These are phyloP conservation scores for Dillenia turbinata DNA, from an alignment of 164 flowering plant species.

Conservation along the genomic window DNA sequence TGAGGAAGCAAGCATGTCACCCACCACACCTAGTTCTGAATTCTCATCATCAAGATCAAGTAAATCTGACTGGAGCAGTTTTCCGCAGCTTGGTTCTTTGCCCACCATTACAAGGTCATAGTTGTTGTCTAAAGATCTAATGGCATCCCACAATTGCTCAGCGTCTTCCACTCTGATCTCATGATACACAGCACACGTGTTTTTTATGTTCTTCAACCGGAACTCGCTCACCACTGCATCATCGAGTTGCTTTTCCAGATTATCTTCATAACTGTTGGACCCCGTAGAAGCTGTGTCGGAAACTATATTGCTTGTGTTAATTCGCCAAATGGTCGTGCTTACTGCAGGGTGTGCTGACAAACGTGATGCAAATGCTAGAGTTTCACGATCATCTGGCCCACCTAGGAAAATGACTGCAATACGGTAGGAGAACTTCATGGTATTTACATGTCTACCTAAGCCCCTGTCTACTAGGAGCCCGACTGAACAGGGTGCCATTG, in stretches of 20 bases:
- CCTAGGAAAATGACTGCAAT: constrained; percentile 17
- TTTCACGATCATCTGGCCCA: constrained; percentile 27
- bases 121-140: constrained; percentile 6
- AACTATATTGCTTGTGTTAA: background rate
- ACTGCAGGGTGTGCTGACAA: constrained; percentile 16
- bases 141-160: constrained; percentile 1
- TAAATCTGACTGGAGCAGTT: no score
- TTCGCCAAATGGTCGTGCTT: constrained; percentile 4
- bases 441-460: no score
- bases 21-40: background rate
- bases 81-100: background rate
- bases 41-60: background rate
- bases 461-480: constrained; percentile 16
- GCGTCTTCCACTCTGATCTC: constrained; percentile 13
- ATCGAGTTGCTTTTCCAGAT: no score
- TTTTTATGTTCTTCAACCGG: background rate
- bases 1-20: background rate
- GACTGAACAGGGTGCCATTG: constrained; percentile 15
- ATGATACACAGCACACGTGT: constrained; percentile 4
- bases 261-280: no score
- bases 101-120: constrained; percentile 26
- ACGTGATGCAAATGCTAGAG: constrained; percentile 15
- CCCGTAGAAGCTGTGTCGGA: no score
- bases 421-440: background rate
- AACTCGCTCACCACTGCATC: background rate